Percentiles rank a stretch among this genome's conserved stretches.
These are phyloP conservation scores for Aegle marmelos DNA, from an alignment of 345 rosid species.

Conservation along the genomic window DNA sequence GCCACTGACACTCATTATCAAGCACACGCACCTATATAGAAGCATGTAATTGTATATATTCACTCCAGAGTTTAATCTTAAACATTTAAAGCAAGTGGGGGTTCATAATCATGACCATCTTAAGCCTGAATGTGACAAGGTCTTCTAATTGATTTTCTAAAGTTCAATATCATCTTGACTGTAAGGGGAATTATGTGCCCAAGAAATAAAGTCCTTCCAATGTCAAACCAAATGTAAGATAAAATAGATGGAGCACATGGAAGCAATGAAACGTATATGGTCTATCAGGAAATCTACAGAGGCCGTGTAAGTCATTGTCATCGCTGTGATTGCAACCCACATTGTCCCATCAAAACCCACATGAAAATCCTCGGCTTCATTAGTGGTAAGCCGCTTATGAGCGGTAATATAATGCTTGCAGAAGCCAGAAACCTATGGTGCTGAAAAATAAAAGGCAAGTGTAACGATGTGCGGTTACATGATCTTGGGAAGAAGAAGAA, in stretches of 20 bases:
- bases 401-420: constrained; percentile 17
- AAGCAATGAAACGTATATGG: background rate
- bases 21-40: too few relatives aligned
- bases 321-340: constrained; percentile 18
- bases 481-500: background rate
- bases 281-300: background rate
- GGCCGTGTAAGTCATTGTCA: background rate
- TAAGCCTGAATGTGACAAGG: background rate
- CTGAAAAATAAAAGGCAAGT: background rate
- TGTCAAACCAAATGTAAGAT: background rate
- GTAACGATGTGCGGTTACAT: background rate
- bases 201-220: background rate
- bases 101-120: background rate
- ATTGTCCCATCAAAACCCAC: constrained; percentile 29
- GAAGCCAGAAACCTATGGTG: constrained; percentile 24
- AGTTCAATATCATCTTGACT: background rate
- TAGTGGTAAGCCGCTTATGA: constrained; percentile 24
- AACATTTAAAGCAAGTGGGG: background rate
- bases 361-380: constrained; percentile 2
- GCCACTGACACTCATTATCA: too few relatives aligned
- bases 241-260: background rate
- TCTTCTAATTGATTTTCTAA: background rate
- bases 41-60: too few relatives aligned
- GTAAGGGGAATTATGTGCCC: background rate
- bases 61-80: background rate